phyloP scores from a whole-genome alignment of 169 alveolate species.

The Amoebophrya sp. region DNA sequence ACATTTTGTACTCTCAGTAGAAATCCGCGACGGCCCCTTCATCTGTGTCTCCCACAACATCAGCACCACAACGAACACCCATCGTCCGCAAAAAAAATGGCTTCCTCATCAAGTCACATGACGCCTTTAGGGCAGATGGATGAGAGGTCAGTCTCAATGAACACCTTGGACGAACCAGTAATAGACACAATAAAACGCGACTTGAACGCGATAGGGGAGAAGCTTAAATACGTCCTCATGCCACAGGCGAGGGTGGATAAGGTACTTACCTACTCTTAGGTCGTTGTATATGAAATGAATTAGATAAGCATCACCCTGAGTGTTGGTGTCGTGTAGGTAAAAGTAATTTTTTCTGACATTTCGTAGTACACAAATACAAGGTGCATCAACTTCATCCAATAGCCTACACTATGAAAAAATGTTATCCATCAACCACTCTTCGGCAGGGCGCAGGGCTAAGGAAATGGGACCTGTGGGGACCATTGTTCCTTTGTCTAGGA shows the following conservation, averaged over 20 bases:
- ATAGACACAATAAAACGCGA: conserved; percentile 73
- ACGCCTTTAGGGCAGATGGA: background rate
- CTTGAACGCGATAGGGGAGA: conserved; percentile 60
- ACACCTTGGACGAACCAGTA: conserved; percentile 70
- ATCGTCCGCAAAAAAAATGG: no score
- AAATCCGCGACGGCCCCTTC: no score
- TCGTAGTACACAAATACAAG: no score
- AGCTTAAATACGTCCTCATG: conserved; percentile 68
- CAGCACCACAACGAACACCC: no score
- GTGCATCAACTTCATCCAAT: background rate
- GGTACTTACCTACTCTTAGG: background rate
- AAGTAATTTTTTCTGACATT: no score
- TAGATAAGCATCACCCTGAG: no score
- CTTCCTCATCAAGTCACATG: no score
- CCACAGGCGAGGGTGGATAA: conserved; percentile 61
- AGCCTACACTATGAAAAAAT: background rate
- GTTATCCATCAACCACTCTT: background rate
- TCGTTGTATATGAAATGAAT: no score
- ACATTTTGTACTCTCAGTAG: no score
- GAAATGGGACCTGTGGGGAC: conserved; percentile 86
- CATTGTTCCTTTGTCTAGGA: conserved; percentile 70
- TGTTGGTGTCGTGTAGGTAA: background rate
- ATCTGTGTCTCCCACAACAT: no score
- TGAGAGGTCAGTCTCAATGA: background rate
- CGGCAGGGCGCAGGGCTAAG: conserved; percentile 59